Evolutionary conservation across 176 grass and related monocot species (phyloP).

Genomic region (Cenchrus fungigraminus): DNA sequence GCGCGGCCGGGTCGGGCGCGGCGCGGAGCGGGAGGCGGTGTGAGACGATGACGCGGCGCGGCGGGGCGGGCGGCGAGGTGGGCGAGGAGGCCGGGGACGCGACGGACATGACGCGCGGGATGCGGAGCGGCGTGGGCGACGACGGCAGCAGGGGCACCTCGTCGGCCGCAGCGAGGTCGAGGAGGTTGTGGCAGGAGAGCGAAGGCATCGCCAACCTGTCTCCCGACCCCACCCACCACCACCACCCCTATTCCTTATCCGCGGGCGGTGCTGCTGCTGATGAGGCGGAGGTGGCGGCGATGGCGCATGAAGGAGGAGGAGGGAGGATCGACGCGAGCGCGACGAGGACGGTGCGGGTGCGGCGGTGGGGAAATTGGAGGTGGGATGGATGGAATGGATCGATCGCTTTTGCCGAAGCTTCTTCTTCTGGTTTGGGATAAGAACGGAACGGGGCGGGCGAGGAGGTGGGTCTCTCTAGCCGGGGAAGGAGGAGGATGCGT

Average conservation of each 20-base stretch:
- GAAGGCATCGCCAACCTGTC: slow-evolving; percentile 58
- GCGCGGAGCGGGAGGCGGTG: slow-evolving; percentile 75
- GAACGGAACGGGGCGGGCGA: slow-evolving; percentile 4
- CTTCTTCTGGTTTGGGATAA: slow-evolving; percentile 47
- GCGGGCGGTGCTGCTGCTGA: slow-evolving; percentile 33
- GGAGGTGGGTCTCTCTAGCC: too few species aligned
- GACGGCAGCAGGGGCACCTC: slow-evolving; percentile 33
- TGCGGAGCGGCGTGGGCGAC: slow-evolving; percentile 57
- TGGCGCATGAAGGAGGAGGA: slow-evolving; percentile 45
- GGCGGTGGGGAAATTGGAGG: too few species aligned
- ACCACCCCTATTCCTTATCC: neutral
- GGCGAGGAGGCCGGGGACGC: slow-evolving; percentile 45
- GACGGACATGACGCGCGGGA: slow-evolving; percentile 80
- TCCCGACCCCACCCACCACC: too few species aligned
- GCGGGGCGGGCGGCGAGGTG: neutral
- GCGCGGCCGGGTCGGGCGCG: slow-evolving; percentile 35
- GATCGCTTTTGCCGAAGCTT: slow-evolving; percentile 37
- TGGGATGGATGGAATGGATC: neutral
- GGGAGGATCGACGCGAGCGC: neutral
- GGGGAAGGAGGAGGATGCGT: neutral
- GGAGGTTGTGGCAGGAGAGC: slow-evolving; percentile 79
- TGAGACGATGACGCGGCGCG: slow-evolving; percentile 74
- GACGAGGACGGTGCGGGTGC: neutral
- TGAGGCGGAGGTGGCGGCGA: slow-evolving; percentile 24
- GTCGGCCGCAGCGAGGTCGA: slow-evolving; percentile 73